phyloP scores from a whole-genome alignment of 1,284 basidiomycete genomes.

The Moesziomyces globuligerus region DNA sequence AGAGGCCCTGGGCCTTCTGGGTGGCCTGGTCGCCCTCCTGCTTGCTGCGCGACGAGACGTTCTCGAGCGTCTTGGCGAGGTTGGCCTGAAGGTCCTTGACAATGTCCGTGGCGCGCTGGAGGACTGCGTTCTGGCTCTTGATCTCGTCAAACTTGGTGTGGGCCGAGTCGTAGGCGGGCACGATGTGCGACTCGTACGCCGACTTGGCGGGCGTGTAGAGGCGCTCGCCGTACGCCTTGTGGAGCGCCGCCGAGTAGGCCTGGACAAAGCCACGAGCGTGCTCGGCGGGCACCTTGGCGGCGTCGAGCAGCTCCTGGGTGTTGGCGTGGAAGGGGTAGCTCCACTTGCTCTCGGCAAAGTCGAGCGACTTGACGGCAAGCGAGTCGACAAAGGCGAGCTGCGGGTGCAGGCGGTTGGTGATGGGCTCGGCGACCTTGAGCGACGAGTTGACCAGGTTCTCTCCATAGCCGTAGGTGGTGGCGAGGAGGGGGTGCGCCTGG shows the following conservation, averaged over 20 bases:
- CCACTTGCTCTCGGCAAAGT: conserved; percentile 63
- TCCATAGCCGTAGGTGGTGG: conserved; percentile 55
- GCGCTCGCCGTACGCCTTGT: conserved; percentile 58
- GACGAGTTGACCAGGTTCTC: conserved; percentile 51
- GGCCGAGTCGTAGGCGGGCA: conserved; percentile 47
- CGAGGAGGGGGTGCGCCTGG: conserved; percentile 54
- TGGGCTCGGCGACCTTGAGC: conserved; percentile 56
- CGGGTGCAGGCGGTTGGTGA: conserved; percentile 56
- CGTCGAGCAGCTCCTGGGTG: conserved; percentile 52
- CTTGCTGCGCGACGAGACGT: conserved; percentile 51
- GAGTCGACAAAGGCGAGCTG: conserved; percentile 62
- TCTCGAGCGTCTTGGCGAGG: conserved; percentile 56
- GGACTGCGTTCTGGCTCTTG: conserved; percentile 61
- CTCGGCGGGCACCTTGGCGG: conserved; percentile 54
- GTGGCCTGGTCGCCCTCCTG: conserved; percentile 57
- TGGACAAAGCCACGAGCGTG: conserved; percentile 46
- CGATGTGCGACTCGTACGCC: conserved; percentile 56
- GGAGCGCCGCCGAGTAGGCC: conserved; percentile 44
- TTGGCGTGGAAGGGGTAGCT: conserved; percentile 66
- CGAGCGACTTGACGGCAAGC: conserved; percentile 56
- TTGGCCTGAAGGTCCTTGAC: conserved; percentile 59
- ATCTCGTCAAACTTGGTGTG: conserved; percentile 61
- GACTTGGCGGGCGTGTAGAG: conserved; percentile 57
- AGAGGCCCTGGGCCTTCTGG: conserved; percentile 57
- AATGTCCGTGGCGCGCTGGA: conserved; percentile 59